phyloP scores from a whole-genome alignment of 2,329 filamentous ascomycete species.

The Fusarium sp. region DNA sequence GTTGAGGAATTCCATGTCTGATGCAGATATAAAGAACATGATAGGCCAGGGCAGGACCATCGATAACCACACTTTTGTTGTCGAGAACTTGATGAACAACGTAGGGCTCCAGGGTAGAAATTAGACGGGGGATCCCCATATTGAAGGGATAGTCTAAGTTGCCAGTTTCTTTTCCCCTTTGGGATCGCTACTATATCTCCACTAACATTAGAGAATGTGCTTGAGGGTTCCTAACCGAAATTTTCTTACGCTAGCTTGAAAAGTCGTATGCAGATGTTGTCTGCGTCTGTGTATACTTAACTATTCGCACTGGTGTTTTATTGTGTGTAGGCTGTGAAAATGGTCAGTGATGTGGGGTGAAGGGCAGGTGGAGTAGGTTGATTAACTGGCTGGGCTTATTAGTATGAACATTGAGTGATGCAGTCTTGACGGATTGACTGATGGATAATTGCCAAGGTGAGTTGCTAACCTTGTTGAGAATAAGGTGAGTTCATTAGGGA shows the following conservation, averaged over 20 bases:
- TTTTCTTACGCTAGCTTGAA: not conserved
- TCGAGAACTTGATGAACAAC: conserved; percentile 58
- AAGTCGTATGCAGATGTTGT: not conserved
- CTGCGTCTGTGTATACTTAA: not conserved
- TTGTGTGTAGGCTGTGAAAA: not conserved
- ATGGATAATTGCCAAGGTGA: not conserved
- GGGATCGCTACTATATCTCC: not conserved
- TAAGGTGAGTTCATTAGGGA: not conserved
- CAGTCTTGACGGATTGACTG: not conserved
- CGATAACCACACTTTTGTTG: conserved; percentile 66
- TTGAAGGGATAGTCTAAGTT: not conserved
- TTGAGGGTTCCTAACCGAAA: not conserved
- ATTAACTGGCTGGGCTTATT: not conserved
- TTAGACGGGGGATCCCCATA: conserved; percentile 72
- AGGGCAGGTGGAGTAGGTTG: not conserved
- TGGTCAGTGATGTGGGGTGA: not conserved
- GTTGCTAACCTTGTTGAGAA: not conserved
- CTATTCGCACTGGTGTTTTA: not conserved
- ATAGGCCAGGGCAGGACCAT: conserved; percentile 84
- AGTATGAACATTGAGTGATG: not conserved
- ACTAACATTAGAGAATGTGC: not conserved
- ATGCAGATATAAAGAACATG: conserved; percentile 72
- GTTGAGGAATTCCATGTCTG: conserved; percentile 64
- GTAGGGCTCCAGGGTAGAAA: conserved; percentile 65
- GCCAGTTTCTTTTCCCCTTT: not conserved